phyloP scores from a whole-genome alignment of 106 monocot species.

The Platanthera zijinensis region DNA sequence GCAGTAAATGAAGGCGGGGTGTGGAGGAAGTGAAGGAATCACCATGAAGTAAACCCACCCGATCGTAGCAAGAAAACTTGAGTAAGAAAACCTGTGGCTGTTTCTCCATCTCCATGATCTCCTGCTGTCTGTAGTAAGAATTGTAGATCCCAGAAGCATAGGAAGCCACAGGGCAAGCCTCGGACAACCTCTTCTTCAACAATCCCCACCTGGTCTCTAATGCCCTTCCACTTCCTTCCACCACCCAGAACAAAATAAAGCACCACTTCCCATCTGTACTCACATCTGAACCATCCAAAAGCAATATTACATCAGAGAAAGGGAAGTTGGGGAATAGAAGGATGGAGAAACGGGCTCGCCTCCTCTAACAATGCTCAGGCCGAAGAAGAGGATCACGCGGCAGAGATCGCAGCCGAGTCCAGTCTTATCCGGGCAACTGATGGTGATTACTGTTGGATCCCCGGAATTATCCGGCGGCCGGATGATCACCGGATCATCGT shows the following conservation, averaged over 20 bases:
- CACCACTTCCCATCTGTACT: slow-evolving; percentile 67
- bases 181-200: slow-evolving; percentile 41
- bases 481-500: slow-evolving; percentile 53
- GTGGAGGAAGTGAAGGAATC: neutral
- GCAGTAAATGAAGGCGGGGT: too few relatives aligned
- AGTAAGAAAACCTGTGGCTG: slow-evolving; percentile 38
- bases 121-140: slow-evolving; percentile 24
- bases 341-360: slow-evolving; percentile 18
- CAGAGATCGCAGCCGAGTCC: slow-evolving; percentile 78
- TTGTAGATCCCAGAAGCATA: slow-evolving; percentile 18
- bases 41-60: slow-evolving; percentile 52
- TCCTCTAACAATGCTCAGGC: slow-evolving; percentile 53
- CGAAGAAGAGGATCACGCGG: slow-evolving; percentile 66
- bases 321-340: neutral
- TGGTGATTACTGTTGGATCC: slow-evolving; percentile 44
- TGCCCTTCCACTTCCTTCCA: slow-evolving; percentile 15
- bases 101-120: slow-evolving; percentile 18
- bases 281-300: slow-evolving; percentile 19
- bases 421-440: slow-evolving; percentile 67
- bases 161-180: slow-evolving; percentile 28
- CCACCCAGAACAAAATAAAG: slow-evolving; percentile 53
- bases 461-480: slow-evolving; percentile 38
- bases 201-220: slow-evolving; percentile 29
- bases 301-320: neutral
- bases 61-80: slow-evolving; percentile 46